Conservation (phyloP, 2,329 filamentous ascomycete species). For the Drechslerella dactyloides region DNA sequence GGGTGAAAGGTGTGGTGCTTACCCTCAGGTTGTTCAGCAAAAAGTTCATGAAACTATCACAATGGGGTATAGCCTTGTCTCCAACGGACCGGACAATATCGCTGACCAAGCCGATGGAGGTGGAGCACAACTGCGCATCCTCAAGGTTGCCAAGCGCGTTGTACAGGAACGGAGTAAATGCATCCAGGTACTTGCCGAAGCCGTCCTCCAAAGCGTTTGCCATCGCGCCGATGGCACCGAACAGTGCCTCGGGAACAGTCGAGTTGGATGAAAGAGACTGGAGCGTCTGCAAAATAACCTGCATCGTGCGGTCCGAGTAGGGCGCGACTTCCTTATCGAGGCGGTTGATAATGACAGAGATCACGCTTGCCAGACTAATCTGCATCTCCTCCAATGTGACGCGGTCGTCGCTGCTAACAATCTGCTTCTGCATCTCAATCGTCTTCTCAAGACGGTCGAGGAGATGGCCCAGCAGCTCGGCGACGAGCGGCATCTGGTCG, state of each 20-base stretch:
- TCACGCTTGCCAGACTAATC: constrained; percentile 87
- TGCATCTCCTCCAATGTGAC: constrained; percentile 97
- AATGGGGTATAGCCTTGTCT: constrained; percentile 89
- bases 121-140: constrained; percentile 89
- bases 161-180: constrained; percentile 89
- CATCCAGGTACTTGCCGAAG: constrained; percentile 97
- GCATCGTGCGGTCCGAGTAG: constrained; percentile 93
- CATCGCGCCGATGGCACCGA: constrained; percentile 88
- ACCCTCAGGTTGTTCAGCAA: constrained; percentile 88
- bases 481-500: constrained; percentile 81
- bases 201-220: constrained; percentile 89
- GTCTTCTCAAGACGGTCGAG: constrained; percentile 91
- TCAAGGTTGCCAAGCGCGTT: constrained; percentile 95
- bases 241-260: constrained; percentile 90
- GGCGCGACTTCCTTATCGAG: constrained; percentile 89
- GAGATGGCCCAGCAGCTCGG: constrained; percentile 82
- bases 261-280: constrained; percentile 80
- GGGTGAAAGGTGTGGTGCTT: constrained; percentile 57
- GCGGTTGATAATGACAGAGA: constrained; percentile 88
- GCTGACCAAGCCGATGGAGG: constrained; percentile 96
- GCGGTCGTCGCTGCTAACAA: constrained; percentile 95
- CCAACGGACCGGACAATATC: constrained; percentile 93
- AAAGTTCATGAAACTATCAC: constrained; percentile 98
- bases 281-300: constrained; percentile 80
- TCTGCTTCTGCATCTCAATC: constrained; percentile 84